phyloP scores from a whole-genome alignment of 495 filamentous ascomycete genomes.

The Neurospora sp. region DNA sequence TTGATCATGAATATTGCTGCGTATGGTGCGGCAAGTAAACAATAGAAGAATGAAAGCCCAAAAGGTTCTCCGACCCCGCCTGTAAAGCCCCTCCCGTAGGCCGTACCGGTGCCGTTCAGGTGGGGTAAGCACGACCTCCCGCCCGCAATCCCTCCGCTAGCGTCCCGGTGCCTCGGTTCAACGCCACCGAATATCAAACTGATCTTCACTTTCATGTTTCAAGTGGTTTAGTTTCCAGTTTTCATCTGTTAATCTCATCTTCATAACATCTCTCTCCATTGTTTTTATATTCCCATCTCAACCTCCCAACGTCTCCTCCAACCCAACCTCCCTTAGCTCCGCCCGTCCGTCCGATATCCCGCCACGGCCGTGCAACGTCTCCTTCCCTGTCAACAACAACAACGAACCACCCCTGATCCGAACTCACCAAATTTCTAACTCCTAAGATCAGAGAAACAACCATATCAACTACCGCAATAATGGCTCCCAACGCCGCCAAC shows the following conservation, averaged over 20 bases:
- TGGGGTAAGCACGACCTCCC: not conserved
- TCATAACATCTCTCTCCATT: not conserved
- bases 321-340: not conserved
- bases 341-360: not conserved
- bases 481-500: not conserved
- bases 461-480: constrained; percentile 1
- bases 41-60: not conserved
- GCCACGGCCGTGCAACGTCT: not conserved
- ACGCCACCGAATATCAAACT: not conserved
- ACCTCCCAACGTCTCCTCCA: not conserved
- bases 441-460: not conserved
- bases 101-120: not conserved
- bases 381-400: not conserved
- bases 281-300: too few species aligned
- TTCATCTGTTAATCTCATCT: not conserved
- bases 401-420: not conserved
- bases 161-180: not conserved
- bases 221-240: not conserved
- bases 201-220: not conserved
- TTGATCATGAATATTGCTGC: not conserved
- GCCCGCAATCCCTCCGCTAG: not conserved
- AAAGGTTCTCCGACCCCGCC: not conserved
- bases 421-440: not conserved
- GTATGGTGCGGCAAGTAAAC: not conserved
- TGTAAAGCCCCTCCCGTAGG: not conserved